Evolutionary conservation across 352 stramenopile genomes (phyloP), one percentile per base, ranked within the genome.

Genomic region (Globisporangium mamillatum): DNA sequence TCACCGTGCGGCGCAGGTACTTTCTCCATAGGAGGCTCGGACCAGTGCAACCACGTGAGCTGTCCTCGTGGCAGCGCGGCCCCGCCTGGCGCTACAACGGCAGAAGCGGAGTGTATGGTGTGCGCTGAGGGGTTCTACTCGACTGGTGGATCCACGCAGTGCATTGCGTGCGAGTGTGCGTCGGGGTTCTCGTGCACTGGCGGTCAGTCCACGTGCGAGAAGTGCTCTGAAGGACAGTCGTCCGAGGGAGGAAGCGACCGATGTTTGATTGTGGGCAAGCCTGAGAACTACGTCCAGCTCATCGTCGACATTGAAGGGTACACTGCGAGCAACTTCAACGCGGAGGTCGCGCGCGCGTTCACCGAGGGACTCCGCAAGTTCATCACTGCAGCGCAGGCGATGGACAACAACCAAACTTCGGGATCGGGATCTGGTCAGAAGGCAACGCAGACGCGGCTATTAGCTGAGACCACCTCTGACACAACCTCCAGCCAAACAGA

Each of bases 111-210:
- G 56, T 86, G 79, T 53, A 64, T 78, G 25, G 44, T 74, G 22
- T 86, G 79, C 29, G 69, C 72, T 22, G 79, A 82, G 36, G 79
- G 78, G 1, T 82, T 75, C 56, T 84, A 84, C 70, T 84, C 79
- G 22, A 81, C 79, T 0, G 79, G 79, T 14, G 79, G 76, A 10
- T 75, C 76, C 18, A 84, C 69, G 27, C 76, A 81, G 63, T 87
- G 79, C 38, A 76, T 82, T 53, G 64, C 71, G 18, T 87, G 79
- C 63, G 55, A 68, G 38, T 87, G 79, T 53, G 69, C 56, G 10
- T 46, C 68, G 1, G 75, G 75, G 12, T 70, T 62, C 44, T 76
- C 75, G 16, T 87, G 79, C 53, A 34, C 52, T 0, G 69, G 58
- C 0, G 73, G 76, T 8, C 62, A 74, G 41, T 79, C 79, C 1